Conservation (phyloP, 2,329 filamentous ascomycete genomes). For the Ophiocordyceps camponoti-floridani region DNA sequence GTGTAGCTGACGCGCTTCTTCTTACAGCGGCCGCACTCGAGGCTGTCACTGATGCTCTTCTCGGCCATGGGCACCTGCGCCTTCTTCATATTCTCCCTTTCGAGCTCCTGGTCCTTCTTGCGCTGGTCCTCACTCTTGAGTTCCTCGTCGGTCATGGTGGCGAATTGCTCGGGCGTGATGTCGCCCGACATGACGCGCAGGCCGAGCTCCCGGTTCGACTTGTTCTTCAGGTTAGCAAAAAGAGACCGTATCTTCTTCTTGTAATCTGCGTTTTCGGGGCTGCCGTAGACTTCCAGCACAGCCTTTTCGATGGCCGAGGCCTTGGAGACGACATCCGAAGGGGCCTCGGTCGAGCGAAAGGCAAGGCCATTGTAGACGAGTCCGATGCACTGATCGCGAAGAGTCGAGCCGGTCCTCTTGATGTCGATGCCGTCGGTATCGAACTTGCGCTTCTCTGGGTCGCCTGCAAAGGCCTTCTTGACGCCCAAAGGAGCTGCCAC, state of each 20-base stretch:
- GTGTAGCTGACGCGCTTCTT: slow-evolving; percentile 90
- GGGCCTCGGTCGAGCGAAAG: slow-evolving; percentile 49
- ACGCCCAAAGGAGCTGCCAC: slow-evolving; percentile 18
- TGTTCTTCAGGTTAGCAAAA: slow-evolving; percentile 89
- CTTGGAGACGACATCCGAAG: slow-evolving; percentile 53
- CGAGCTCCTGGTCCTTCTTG: slow-evolving; percentile 55
- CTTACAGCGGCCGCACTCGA: slow-evolving; percentile 83
- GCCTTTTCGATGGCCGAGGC: slow-evolving; percentile 72
- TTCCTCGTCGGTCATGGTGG: slow-evolving; percentile 76
- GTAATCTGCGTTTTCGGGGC: slow-evolving; percentile 53
- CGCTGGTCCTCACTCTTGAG: slow-evolving; percentile 75
- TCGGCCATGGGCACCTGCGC: slow-evolving; percentile 87
- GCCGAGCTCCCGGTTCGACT: slow-evolving; percentile 64
- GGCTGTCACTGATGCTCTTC: slow-evolving; percentile 73
- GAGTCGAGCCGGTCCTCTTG: slow-evolving; percentile 53
- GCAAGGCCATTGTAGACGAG: slow-evolving; percentile 85
- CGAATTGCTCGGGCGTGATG: slow-evolving; percentile 56
- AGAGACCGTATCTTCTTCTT: slow-evolving; percentile 79
- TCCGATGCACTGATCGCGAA: slow-evolving; percentile 72
- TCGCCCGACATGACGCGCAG: slow-evolving; percentile 57
- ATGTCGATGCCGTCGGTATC: slow-evolving; percentile 66
- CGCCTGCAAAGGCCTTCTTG: slow-evolving; percentile 37
- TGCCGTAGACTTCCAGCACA: slow-evolving; percentile 50
- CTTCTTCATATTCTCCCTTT: slow-evolving; percentile 91
- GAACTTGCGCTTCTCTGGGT: slow-evolving; percentile 65